phyloP scores from a whole-genome alignment of 2,329 filamentous ascomycete species.

The Xylaria sp. region DNA sequence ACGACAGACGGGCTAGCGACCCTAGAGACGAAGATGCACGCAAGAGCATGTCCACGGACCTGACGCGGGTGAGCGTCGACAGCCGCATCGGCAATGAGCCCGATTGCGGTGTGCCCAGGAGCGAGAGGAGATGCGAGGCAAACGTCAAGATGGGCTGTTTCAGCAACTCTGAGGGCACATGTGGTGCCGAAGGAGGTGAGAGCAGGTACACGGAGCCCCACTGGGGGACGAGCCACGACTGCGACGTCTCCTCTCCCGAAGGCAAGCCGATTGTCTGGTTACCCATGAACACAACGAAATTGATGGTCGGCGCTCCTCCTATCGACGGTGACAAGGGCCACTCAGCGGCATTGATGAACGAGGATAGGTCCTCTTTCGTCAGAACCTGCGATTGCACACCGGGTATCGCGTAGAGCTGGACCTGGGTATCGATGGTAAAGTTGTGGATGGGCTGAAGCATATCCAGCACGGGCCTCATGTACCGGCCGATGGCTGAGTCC shows the following conservation, averaged over 20 bases:
- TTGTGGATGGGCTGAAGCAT: conserved; percentile 85
- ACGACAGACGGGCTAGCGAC: conserved; percentile 84
- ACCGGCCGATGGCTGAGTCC: conserved; percentile 77
- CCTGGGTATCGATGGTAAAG: conserved; percentile 94
- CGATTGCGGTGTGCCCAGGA: conserved; percentile 82
- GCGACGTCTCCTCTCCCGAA: conserved; percentile 55
- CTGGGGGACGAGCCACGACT: conserved; percentile 90
- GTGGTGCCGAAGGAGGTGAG: conserved; percentile 48
- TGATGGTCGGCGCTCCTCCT: conserved; percentile 89
- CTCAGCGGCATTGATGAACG: conserved; percentile 96
- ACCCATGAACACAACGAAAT: conserved; percentile 92
- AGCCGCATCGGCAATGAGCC: conserved; percentile 86
- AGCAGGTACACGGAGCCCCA: conserved; percentile 80
- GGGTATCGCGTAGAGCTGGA: conserved; percentile 86
- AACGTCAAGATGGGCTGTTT: conserved; percentile 86
- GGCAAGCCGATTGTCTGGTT: conserved; percentile 69
- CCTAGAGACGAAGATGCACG: conserved; percentile 92
- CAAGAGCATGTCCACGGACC: conserved; percentile 82
- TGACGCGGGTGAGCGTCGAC: conserved; percentile 82
- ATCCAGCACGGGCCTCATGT: conserved; percentile 80
- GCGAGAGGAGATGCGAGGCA: conserved; percentile 84
- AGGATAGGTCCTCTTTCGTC: conserved; percentile 84
- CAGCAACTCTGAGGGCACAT: conserved; percentile 69
- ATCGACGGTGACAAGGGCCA: conserved; percentile 97
- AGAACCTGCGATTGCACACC: conserved; percentile 69